These are phyloP conservation scores for Prunus campanulata DNA, from an alignment of 306 rosid genomes.

Conservation along the genomic window DNA sequence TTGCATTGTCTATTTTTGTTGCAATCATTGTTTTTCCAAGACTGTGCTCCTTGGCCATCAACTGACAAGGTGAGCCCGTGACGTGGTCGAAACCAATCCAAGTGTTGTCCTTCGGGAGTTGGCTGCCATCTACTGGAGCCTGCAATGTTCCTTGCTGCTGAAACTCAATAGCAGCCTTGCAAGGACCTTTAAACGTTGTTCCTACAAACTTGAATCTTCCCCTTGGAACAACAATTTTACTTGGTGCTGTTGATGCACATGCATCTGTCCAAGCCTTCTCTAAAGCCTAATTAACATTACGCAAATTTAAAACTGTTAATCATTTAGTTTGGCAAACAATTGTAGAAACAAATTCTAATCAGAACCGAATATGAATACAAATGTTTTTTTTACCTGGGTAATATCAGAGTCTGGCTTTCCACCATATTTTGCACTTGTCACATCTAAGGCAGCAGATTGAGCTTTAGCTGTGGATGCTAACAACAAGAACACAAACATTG, in stretches of 20 bases:
- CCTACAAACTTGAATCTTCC: slow-evolving; percentile 20
- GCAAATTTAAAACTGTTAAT: no score
- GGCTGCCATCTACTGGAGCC: slow-evolving; percentile 24
- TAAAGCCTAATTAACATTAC: slow-evolving; percentile 24
- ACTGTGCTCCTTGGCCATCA: slow-evolving; percentile 36
- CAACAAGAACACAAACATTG: not conserved
- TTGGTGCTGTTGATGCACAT: slow-evolving; percentile 23
- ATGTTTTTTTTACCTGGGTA: slow-evolving; percentile 11
- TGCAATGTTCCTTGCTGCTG: slow-evolving; percentile 27
- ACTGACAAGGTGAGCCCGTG: slow-evolving; percentile 31
- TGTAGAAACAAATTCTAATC: no score
- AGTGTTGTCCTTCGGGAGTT: not conserved
- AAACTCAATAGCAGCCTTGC: slow-evolving; percentile 40
- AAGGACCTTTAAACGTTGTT: slow-evolving; percentile 36
- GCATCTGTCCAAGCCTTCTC: slow-evolving; percentile 35
- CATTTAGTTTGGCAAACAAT: no score
- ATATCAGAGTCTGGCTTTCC: slow-evolving; percentile 22
- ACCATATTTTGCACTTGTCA: slow-evolving; percentile 17
- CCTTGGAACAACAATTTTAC: slow-evolving; percentile 24
- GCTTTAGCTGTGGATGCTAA: not conserved
- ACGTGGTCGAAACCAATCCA: slow-evolving; percentile 39
- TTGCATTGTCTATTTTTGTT: slow-evolving; percentile 9
- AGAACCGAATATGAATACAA: no score
- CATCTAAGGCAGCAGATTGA: not conserved
- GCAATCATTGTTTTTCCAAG: no score